These are phyloP conservation scores for Lachnellula occidentalis DNA, from an alignment of 2,329 filamentous ascomycete species.

Conservation along the genomic window DNA sequence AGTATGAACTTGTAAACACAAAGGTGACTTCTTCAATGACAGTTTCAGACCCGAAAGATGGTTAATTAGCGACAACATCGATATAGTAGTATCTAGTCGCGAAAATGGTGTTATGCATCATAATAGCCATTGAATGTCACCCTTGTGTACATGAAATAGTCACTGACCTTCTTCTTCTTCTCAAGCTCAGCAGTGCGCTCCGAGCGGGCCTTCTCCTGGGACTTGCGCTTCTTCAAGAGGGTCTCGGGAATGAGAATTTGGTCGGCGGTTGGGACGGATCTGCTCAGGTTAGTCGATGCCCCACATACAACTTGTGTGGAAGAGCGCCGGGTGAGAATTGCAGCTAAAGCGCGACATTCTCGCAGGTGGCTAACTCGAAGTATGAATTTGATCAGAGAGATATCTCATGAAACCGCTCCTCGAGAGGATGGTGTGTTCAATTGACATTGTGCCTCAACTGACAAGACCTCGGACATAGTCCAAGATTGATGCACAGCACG, in stretches of 20 bases:
- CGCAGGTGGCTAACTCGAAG: constrained; percentile 78
- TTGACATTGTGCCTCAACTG: constrained; percentile 54
- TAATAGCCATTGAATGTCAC: constrained; percentile 37
- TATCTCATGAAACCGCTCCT: constrained; percentile 23
- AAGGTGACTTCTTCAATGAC: constrained; percentile 23
- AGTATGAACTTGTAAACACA: constrained; percentile 12
- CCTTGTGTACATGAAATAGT: constrained; percentile 18
- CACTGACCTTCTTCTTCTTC: constrained; percentile 78
- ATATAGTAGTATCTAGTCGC: constrained; percentile 82
- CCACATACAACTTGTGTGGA: constrained; percentile 58
- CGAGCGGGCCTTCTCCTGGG: constrained; percentile 97
- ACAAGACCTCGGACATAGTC: constrained; percentile 64
- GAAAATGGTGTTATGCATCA: constrained; percentile 85
- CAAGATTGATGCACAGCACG: constrained; percentile 40
- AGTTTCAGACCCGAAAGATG: constrained; percentile 98
- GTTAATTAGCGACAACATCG: constrained; percentile 98
- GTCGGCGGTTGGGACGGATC: constrained; percentile 88
- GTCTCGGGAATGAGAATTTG: constrained; percentile 98
- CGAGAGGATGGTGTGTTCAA: constrained; percentile 20
- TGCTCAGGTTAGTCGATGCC: constrained; percentile 76
- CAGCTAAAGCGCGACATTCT: constrained; percentile 89
- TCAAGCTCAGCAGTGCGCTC: constrained; percentile 72
- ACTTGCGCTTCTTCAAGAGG: constrained; percentile 99
- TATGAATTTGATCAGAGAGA: constrained; percentile 75
- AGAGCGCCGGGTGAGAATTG: constrained; percentile 87